Evolutionary conservation across 768 basidiomycete species (phyloP).

Genomic region (Suillus hirtellus): DNA sequence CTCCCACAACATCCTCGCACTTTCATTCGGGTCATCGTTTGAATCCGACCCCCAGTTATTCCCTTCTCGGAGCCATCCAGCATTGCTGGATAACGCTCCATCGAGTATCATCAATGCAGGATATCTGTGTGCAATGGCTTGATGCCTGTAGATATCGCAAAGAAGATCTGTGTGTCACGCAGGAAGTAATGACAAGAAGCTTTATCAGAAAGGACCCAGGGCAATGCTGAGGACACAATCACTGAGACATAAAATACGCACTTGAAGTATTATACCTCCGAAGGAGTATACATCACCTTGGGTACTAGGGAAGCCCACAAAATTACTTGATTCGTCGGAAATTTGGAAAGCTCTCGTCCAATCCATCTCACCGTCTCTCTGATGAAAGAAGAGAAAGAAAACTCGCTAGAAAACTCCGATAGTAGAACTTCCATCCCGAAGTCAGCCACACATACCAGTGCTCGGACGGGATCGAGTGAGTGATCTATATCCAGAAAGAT

Average conservation of each 20-base stretch:
- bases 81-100: conserved; percentile 16
- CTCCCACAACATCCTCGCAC: conserved; percentile 70
- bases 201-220: conserved; percentile 19
- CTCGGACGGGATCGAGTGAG: too few relatives aligned
- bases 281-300: conserved; percentile 13
- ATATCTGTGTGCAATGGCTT: not conserved
- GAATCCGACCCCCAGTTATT: conserved; percentile 37
- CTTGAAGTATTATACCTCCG: conserved; percentile 31
- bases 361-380: conserved; percentile 12
- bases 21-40: conserved; percentile 76
- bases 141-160: conserved; percentile 17
- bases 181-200: conserved; percentile 23
- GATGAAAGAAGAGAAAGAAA: conserved; percentile 11
- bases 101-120: not conserved
- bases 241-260: conserved; percentile 27
- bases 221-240: not conserved
- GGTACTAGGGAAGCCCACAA: not conserved
- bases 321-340: not conserved
- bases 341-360: conserved; percentile 12
- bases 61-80: conserved; percentile 39
- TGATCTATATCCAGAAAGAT: conserved; percentile 13
- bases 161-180: conserved; percentile 21
- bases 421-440: conserved; percentile 10
- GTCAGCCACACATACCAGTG: conserved; percentile 3
- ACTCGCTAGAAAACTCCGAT: conserved; percentile 15